phyloP scores from a whole-genome alignment of 2,329 filamentous ascomycete species.

The Nothophoma quercina region DNA sequence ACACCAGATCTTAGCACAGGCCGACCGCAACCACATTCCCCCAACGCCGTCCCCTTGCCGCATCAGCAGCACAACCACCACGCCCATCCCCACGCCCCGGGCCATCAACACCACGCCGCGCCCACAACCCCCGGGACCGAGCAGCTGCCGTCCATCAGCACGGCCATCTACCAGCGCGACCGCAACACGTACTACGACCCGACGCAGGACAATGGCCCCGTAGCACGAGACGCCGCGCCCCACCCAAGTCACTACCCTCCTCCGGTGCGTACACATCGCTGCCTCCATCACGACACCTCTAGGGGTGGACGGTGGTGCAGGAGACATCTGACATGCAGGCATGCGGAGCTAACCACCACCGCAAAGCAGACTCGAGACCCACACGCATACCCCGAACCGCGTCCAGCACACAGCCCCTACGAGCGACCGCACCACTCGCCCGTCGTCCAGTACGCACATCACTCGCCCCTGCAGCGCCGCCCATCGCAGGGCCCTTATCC shows the following conservation, averaged over 20 bases:
- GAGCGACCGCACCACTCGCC: constrained; percentile 51
- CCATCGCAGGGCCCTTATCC: constrained; percentile 45
- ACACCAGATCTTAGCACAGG: constrained; percentile 40
- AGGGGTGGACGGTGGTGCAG: neutral
- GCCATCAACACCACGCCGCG: constrained; percentile 30
- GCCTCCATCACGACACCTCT: neutral
- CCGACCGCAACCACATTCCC: constrained; percentile 48
- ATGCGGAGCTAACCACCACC: constrained; percentile 29
- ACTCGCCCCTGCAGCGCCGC: constrained; percentile 49
- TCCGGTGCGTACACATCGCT: constrained; percentile 34
- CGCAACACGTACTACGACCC: constrained; percentile 59
- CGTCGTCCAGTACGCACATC: constrained; percentile 43
- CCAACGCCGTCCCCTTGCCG: constrained; percentile 44
- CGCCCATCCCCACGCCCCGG: constrained; percentile 16
- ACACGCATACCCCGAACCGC: constrained; percentile 46
- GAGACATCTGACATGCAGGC: too few species aligned
- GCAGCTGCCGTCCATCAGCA: constrained; percentile 51
- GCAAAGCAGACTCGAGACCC: constrained; percentile 41
- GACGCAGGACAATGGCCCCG: constrained; percentile 53
- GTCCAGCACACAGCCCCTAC: constrained; percentile 43
- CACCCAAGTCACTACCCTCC: constrained; percentile 45
- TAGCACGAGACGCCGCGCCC: constrained; percentile 40
- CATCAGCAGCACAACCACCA: constrained; percentile 23
- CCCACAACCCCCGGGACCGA: constrained; percentile 48
- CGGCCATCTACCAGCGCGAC: constrained; percentile 51